Conservation (phyloP, 2,329 filamentous ascomycete species). For the Talaromyces sp. region DNA sequence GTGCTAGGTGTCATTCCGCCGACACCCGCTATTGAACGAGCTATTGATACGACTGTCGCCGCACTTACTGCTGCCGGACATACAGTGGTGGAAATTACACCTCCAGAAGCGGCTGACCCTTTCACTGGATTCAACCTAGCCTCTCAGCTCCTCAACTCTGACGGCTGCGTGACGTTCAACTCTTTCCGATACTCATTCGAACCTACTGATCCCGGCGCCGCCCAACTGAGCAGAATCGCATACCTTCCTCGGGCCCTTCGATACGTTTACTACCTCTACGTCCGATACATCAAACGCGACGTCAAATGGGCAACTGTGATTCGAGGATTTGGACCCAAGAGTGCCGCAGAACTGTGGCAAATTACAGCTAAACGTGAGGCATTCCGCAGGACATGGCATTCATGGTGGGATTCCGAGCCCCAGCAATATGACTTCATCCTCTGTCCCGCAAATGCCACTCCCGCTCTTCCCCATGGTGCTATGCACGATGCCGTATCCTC, state of each 20-base stretch:
- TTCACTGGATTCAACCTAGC: constrained; percentile 74
- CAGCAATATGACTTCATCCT: constrained; percentile 75
- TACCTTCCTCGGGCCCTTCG: constrained; percentile 69
- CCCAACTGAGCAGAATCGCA: constrained; percentile 72
- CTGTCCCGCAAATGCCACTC: constrained; percentile 83
- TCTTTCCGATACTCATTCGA: constrained; percentile 74
- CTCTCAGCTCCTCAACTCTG: constrained; percentile 76
- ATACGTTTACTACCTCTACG: constrained; percentile 84
- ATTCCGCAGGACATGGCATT: constrained; percentile 74
- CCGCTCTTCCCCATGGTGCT: constrained; percentile 78
- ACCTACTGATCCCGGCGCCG: constrained; percentile 72
- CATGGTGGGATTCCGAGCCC: constrained; percentile 74
- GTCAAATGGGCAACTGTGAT: constrained; percentile 74
- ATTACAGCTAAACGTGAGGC: constrained; percentile 72
- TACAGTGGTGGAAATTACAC: constrained; percentile 63
- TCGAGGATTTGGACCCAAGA: constrained; percentile 68
- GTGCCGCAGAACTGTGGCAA: constrained; percentile 75
- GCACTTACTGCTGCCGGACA: constrained; percentile 72
- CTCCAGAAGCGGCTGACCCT: constrained; percentile 70
- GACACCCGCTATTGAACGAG: constrained; percentile 76
- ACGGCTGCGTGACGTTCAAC: constrained; percentile 77
- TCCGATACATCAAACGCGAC: constrained; percentile 78
- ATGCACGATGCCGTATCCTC: constrained; percentile 83
- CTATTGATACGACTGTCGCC: constrained; percentile 65
- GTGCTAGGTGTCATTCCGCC: constrained; percentile 70